Conservation (phyloP, 2,329 filamentous ascomycete genomes). For the Raffaelea albimanens region DNA sequence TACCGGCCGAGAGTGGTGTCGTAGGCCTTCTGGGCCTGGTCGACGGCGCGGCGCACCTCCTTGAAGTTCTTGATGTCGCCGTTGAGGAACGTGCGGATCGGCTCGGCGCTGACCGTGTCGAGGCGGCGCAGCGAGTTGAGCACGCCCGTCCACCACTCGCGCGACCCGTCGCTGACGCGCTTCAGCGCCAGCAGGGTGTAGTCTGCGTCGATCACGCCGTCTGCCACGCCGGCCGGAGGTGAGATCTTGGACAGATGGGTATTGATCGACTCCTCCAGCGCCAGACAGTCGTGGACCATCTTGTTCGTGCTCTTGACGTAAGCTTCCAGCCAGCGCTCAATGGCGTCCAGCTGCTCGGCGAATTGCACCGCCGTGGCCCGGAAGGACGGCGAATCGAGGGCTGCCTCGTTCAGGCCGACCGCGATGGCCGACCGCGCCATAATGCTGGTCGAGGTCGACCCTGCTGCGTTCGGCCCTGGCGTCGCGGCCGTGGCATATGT, state of each 20-base stretch:
- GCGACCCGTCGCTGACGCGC: conserved; percentile 73
- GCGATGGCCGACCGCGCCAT: conserved; percentile 44
- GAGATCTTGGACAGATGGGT: conserved; percentile 65
- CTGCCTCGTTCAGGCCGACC: conserved; percentile 85
- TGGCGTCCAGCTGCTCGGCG: conserved; percentile 77
- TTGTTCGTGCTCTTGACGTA: conserved; percentile 45
- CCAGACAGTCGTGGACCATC: conserved; percentile 52
- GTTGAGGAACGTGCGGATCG: conserved; percentile 67
- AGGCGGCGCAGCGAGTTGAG: conserved; percentile 67
- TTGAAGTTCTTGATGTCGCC: conserved; percentile 80
- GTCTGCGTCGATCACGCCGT: conserved; percentile 81
- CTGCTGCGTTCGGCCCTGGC: not conserved
- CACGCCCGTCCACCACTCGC: conserved; percentile 77
- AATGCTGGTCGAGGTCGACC: not conserved
- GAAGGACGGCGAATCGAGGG: conserved; percentile 93
- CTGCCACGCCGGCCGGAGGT: conserved; percentile 65
- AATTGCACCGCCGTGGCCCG: conserved; percentile 81
- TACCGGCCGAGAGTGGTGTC: conserved; percentile 77
- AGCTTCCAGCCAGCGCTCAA: conserved; percentile 82
- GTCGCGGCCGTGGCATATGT: not conserved
- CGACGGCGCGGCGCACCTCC: conserved; percentile 67
- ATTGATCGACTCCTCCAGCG: conserved; percentile 72
- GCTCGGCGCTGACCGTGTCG: conserved; percentile 69
- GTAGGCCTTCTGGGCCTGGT: conserved; percentile 73
- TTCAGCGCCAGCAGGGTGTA: conserved; percentile 84